Evolutionary conservation across 352 stramenopile genomes (phyloP), one percentile per base, ranked within the genome.

Genomic region (Globisporangium orthogonon): DNA sequence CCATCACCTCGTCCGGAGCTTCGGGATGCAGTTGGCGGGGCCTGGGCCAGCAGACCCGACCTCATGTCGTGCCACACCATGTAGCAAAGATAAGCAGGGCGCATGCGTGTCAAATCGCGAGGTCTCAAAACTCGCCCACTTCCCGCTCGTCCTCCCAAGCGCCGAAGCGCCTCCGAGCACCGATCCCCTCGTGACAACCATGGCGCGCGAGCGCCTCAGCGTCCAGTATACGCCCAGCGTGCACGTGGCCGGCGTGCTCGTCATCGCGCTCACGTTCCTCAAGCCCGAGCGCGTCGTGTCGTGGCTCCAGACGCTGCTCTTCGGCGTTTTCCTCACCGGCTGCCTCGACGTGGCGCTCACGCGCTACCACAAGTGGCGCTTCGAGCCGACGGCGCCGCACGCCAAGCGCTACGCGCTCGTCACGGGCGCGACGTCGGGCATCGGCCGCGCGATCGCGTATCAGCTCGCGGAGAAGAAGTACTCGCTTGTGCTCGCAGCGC

Each of bases 371-470:
- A 54, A 76, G 15, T 89, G 81, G 78, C 61, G 31, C 6, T 86
- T 87, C 58, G 56, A 83, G 65, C 64, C 76, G 4, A 71, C 78
- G 47, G 59, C 52, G 17, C 78, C 78, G 14, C 60, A 77, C 58
- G 63, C 69, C 28, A 79, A 86, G 60, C 73, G 67, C 13, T 91
- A 75, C 44, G 82, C 75, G 18, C 52, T 94, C 35, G 63, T 95
- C 40, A 95, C 84, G 0, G 87, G 87, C 18, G 86, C 87, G 7
- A 83, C 81, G 0, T 71, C 70, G 0, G 87, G 87, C 0, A 69
- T 96, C 23, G 87, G 87, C 1, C 63, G 69, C 14, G 86, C 91
- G 60, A 90, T 90, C 63, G 83, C 84, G 49, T 93, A 85, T 62
- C 50, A 83, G 50, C 70, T 96, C 28, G 83, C 82, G 0, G 79